Conservation (phyloP, 2,329 filamentous ascomycete genomes). For the Hymenoscyphus scutula region DNA sequence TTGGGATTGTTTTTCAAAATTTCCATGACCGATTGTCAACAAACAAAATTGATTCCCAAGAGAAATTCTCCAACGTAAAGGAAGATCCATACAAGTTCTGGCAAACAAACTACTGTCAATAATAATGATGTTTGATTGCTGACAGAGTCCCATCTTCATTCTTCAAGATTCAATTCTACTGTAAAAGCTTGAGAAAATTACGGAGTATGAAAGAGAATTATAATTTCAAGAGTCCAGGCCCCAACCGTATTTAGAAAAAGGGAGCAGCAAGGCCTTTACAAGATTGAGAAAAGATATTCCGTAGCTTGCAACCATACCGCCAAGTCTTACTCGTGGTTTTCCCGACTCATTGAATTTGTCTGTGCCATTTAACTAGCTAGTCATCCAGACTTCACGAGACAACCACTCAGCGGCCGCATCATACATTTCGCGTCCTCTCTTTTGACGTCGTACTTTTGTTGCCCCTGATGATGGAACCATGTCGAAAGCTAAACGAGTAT, state of each 20-base stretch:
- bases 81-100: too few relatives aligned
- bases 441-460: constrained; percentile 14
- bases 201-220: too few relatives aligned
- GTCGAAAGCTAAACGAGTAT: constrained; percentile 22
- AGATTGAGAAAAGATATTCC: not conserved
- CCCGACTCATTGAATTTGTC: constrained; percentile 2
- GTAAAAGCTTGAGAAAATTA: too few relatives aligned
- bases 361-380: constrained; percentile 10
- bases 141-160: too few relatives aligned
- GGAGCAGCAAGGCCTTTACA: too few relatives aligned
- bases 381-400: constrained; percentile 24
- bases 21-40: not conserved
- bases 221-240: too few relatives aligned
- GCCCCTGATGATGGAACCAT: constrained; percentile 14
- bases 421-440: constrained; percentile 23
- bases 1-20: not conserved
- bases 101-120: too few relatives aligned
- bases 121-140: too few relatives aligned
- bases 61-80: too few relatives aligned
- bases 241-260: too few relatives aligned
- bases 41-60: too few relatives aligned
- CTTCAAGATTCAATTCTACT: too few relatives aligned
- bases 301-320: not conserved
- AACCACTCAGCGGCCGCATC: constrained; percentile 23
- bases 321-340: not conserved